Evolutionary conservation across 306 rosid genomes (phyloP).

Genomic region (Cyamopsis tetragonoloba): DNA sequence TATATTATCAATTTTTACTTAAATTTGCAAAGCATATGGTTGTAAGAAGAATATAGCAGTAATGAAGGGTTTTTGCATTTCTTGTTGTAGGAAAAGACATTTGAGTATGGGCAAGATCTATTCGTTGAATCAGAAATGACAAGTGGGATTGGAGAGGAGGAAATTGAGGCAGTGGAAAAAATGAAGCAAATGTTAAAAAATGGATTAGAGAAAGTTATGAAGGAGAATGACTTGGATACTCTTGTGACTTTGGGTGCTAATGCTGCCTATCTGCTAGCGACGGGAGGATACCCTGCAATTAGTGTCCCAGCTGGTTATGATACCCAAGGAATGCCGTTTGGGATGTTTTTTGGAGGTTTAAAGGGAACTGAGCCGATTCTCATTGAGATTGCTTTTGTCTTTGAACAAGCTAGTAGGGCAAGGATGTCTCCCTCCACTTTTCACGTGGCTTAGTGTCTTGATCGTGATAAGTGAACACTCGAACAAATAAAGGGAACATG

Average conservation of each 20-base stretch:
- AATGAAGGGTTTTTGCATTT: neutral
- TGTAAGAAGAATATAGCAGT: no score
- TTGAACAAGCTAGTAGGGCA: conserved; percentile 46
- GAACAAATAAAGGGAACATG: no score
- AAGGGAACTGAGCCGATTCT: conserved; percentile 46
- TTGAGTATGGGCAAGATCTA: conserved; percentile 49
- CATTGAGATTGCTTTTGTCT: conserved; percentile 50
- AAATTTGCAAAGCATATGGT: no score
- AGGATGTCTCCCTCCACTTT: neutral
- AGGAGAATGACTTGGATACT: conserved; percentile 42
- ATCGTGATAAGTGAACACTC: no score
- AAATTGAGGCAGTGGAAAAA: conserved; percentile 28
- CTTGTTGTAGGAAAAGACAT: conserved; percentile 40
- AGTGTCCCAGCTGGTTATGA: conserved; percentile 50
- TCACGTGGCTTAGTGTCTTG: no score
- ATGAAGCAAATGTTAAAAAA: conserved; percentile 30
- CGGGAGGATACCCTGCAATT: conserved; percentile 56
- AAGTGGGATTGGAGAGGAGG: conserved; percentile 38
- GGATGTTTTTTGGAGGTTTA: conserved; percentile 44
- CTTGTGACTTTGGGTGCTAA: conserved; percentile 33
- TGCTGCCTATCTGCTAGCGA: conserved; percentile 25
- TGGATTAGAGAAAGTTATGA: conserved; percentile 51
- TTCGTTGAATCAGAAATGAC: conserved; percentile 44
- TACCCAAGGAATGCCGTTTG: conserved; percentile 38
- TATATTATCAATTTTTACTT: no score